These are phyloP conservation scores for Stephania cephalantha DNA, from an alignment of 164 flowering plant species.

Conservation along the genomic window DNA sequence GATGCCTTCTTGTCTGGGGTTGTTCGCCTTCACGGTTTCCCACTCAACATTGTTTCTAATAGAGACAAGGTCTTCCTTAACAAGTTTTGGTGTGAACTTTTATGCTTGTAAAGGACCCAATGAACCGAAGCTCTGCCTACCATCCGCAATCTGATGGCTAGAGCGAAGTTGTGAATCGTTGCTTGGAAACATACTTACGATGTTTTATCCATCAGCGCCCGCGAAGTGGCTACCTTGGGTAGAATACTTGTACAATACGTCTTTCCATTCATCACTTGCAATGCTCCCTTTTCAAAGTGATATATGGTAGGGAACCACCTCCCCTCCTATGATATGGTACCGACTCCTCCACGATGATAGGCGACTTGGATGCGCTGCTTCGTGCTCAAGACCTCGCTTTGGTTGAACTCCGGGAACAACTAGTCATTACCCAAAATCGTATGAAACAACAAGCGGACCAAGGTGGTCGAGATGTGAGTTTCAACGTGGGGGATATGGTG, in stretches of 20 bases:
- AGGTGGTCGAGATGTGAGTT: no score
- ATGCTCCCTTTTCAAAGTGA: neutral
- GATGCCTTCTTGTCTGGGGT: neutral
- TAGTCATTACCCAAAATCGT: neutral
- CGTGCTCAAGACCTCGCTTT: neutral
- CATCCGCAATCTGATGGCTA: slow-evolving; percentile 3
- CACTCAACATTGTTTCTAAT: neutral
- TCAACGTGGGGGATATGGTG: slow-evolving; percentile 1
- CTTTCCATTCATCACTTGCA: neutral
- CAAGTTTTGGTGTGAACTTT: neutral
- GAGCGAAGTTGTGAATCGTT: neutral
- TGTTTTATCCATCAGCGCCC: neutral
- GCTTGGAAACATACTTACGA: neutral
- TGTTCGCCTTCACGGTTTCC: neutral
- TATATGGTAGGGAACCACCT: slow-evolving; percentile 3
- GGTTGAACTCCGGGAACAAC: neutral
- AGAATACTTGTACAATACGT: neutral
- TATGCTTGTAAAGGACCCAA: neutral
- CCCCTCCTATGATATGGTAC: no score
- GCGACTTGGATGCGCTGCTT: no score
- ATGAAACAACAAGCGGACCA: neutral
- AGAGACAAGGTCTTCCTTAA: neutral
- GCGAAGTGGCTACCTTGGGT: neutral
- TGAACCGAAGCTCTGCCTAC: neutral
- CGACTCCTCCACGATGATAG: neutral